phyloP scores from a whole-genome alignment of 148 eudicot species.

The Arctostaphylos glauca region DNA sequence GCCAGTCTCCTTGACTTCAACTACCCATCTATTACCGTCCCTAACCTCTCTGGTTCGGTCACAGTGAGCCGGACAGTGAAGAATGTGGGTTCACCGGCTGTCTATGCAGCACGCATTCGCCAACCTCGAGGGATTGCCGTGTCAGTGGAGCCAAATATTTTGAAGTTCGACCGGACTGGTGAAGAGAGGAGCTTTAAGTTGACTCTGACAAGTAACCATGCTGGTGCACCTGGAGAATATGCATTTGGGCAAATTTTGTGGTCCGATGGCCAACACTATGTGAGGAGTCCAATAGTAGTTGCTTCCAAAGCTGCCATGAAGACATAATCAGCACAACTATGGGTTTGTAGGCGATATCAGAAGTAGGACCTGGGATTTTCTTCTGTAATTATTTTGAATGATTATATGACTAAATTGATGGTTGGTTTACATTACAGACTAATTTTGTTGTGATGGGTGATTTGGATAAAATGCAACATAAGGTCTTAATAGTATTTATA shows the following conservation, averaged over 20 bases:
- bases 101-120: slow-evolving; percentile 30
- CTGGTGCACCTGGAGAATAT: slow-evolving; percentile 11
- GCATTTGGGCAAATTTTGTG: slow-evolving; percentile 53
- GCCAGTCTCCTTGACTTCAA: slow-evolving; percentile 37
- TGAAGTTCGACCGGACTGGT: slow-evolving; percentile 41
- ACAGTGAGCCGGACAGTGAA: slow-evolving; percentile 48
- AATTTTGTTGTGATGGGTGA: background rate
- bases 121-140: slow-evolving; percentile 36
- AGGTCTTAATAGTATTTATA: no score
- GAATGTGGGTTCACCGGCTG: slow-evolving; percentile 59
- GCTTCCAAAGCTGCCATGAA: background rate
- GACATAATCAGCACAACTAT: background rate
- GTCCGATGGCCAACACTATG: slow-evolving; percentile 63
- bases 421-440: background rate
- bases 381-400: background rate
- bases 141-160: slow-evolving; percentile 33
- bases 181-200: slow-evolving; percentile 48
- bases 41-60: slow-evolving; percentile 31
- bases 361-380: background rate
- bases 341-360: background rate
- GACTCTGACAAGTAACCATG: slow-evolving; percentile 23
- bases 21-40: slow-evolving; percentile 60
- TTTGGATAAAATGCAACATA: no score
- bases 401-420: background rate
- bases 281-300: slow-evolving; percentile 59